These are phyloP conservation scores for Withania somnifera DNA, from an alignment of 305 asterid species.

Conservation along the genomic window DNA sequence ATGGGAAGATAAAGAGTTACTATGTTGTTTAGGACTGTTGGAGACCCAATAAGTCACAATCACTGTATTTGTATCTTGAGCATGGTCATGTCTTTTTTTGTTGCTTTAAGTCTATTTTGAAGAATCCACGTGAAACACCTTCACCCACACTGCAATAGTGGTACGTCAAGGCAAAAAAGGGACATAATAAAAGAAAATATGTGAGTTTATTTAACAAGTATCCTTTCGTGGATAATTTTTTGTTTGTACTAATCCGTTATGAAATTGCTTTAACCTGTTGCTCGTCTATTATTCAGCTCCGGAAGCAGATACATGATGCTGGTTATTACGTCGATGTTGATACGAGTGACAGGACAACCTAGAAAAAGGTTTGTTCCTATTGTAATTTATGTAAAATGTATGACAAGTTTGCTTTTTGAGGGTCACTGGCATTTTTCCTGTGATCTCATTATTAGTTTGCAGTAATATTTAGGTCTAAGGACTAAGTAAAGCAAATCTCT, in stretches of 20 bases:
- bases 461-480: not conserved
- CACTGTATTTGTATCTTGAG: not conserved
- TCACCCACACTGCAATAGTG: too few relatives aligned
- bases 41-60: not conserved
- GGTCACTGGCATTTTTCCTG: not conserved
- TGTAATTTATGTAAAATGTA: not conserved
- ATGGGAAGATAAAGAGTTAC: not conserved
- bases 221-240: not conserved
- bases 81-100: not conserved
- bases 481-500: not conserved
- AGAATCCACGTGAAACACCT: not conserved
- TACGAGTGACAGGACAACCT: conserved; percentile 57
- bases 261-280: conserved; percentile 7
- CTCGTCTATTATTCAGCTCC: conserved; percentile 35
- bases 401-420: not conserved
- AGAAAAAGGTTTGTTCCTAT: conserved; percentile 43
- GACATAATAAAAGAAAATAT: not conserved
- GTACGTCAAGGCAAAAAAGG: not conserved
- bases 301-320: conserved; percentile 52
- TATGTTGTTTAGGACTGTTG: not conserved
- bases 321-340: conserved; percentile 72
- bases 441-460: not conserved
- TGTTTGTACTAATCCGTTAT: conserved; percentile 6
- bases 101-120: not conserved
- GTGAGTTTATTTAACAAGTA: not conserved